Evolutionary conservation across 2,329 filamentous ascomycete species (phyloP).

Genomic region (Apiospora phragmitis): DNA sequence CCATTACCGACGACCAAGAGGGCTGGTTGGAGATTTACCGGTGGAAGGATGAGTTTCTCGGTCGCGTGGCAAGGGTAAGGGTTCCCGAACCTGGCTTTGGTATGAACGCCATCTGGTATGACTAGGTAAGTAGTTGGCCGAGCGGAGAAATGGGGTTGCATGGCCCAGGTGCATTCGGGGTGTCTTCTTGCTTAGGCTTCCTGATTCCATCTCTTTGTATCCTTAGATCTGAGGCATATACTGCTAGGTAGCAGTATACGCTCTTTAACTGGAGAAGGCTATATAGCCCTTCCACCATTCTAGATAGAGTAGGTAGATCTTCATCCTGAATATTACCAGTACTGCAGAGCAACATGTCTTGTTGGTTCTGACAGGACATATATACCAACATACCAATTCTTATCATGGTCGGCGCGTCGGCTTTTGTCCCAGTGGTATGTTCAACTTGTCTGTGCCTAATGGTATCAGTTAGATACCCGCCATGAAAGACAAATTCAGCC

Average conservation of each 20-base stretch:
- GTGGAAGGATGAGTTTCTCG: constrained; percentile 80
- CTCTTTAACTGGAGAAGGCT: background rate
- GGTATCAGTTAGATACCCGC: background rate
- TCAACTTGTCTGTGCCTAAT: background rate
- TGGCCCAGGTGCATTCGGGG: background rate
- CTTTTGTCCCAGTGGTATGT: too few relatives aligned
- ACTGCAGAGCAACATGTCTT: background rate
- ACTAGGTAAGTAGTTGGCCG: constrained; percentile 51
- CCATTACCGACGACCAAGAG: constrained; percentile 84
- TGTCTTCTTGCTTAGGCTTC: background rate
- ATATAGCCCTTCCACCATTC: background rate
- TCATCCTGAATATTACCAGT: background rate
- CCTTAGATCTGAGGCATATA: background rate
- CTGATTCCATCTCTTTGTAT: background rate
- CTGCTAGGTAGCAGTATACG: background rate
- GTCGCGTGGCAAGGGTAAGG: constrained; percentile 72
- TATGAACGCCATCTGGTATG: constrained; percentile 97
- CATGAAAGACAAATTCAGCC: background rate
- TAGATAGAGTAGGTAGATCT: background rate
- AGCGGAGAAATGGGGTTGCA: background rate
- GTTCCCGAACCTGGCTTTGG: constrained; percentile 88
- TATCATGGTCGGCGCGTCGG: too few relatives aligned
- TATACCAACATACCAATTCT: too few relatives aligned
- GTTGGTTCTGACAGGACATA: too few relatives aligned
- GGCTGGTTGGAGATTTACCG: constrained; percentile 87